A percentile compares a stretch with the other conserved stretches of the same genome.
These are phyloP conservation scores for Auriscalpium orientale DNA, from an alignment of 768 basidiomycete species.

Conservation along the genomic window DNA sequence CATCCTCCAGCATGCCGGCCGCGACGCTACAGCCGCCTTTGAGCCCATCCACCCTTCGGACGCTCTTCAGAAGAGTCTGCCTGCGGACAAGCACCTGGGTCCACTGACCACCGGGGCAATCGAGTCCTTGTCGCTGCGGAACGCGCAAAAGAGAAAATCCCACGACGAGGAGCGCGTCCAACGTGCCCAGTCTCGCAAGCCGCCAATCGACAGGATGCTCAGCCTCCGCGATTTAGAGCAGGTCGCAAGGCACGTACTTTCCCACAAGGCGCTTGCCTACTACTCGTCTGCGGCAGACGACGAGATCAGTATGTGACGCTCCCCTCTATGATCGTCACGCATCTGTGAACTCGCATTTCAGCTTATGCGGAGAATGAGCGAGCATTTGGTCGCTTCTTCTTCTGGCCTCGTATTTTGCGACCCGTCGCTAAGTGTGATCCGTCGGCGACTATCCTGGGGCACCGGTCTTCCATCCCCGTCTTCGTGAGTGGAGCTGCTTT, in stretches of 20 bases:
- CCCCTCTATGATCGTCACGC: slow-evolving; percentile 5
- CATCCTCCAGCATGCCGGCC: slow-evolving; percentile 79
- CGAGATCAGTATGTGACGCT: slow-evolving; percentile 51
- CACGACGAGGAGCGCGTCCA: slow-evolving; percentile 67
- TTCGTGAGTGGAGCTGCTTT: slow-evolving; percentile 81
- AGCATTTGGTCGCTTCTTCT: slow-evolving; percentile 83
- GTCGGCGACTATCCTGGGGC: slow-evolving; percentile 69
- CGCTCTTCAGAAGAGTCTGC: slow-evolving; percentile 65
- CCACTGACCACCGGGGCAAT: slow-evolving; percentile 43
- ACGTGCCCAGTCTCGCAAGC: slow-evolving; percentile 50
- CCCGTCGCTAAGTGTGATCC: slow-evolving; percentile 56
- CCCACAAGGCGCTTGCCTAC: slow-evolving; percentile 72
- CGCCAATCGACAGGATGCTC: slow-evolving; percentile 62
- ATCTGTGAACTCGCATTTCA: slow-evolving; percentile 18
- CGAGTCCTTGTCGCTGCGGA: slow-evolving; percentile 27
- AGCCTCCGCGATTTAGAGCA: slow-evolving; percentile 78
- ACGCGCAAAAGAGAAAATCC: slow-evolving; percentile 42
- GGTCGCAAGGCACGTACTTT: slow-evolving; percentile 65
- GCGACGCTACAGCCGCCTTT: slow-evolving; percentile 72
- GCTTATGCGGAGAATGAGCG: slow-evolving; percentile 63
- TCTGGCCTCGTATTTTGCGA: slow-evolving; percentile 75
- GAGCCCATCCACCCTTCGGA: slow-evolving; percentile 83
- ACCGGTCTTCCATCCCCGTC: slow-evolving; percentile 64
- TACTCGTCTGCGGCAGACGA: slow-evolving; percentile 86
- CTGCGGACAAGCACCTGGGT: slow-evolving; percentile 67